These are phyloP conservation scores for Elongisporangium prolatum DNA, from an alignment of 352 stramenopile species.

Conservation along the genomic window DNA sequence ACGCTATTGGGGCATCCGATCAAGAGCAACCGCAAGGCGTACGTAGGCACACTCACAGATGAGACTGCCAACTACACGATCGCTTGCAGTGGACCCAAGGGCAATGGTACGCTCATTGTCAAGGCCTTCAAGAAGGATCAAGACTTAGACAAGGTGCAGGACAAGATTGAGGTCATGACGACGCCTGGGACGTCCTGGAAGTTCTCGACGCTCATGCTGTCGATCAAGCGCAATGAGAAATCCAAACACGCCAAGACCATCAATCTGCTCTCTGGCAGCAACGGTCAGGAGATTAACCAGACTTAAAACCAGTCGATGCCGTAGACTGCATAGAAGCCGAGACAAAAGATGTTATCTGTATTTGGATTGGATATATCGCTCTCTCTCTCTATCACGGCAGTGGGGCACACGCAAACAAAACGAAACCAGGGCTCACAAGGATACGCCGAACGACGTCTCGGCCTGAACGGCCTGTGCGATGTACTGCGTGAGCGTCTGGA, in stretches of 20 bases:
- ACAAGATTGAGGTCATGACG: constrained; percentile 27
- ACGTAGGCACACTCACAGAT: constrained; percentile 54
- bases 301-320: neutral
- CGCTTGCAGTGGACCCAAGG: constrained; percentile 54
- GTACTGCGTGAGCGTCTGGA: constrained; percentile 51
- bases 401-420: neutral
- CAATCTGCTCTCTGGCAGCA: constrained; percentile 29
- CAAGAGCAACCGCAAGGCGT: constrained; percentile 67
- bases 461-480: constrained; percentile 45
- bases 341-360: neutral
- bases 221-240: constrained; percentile 45
- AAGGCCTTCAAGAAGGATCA: constrained; percentile 62
- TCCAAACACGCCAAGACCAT: constrained; percentile 64
- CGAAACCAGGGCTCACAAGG: neutral
- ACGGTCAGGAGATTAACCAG: constrained; percentile 8
- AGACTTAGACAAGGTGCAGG: constrained; percentile 10
- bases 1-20: constrained; percentile 61
- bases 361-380: too few relatives aligned
- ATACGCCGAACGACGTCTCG: constrained; percentile 34
- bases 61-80: constrained; percentile 68
- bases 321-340: too few relatives aligned
- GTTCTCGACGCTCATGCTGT: constrained; percentile 68
- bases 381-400: neutral
- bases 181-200: constrained; percentile 70
- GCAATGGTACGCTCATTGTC: constrained; percentile 65